These are phyloP conservation scores for Mortierella sp. DNA, from an alignment of 371 early-diverging fungal species.

Conservation along the genomic window DNA sequence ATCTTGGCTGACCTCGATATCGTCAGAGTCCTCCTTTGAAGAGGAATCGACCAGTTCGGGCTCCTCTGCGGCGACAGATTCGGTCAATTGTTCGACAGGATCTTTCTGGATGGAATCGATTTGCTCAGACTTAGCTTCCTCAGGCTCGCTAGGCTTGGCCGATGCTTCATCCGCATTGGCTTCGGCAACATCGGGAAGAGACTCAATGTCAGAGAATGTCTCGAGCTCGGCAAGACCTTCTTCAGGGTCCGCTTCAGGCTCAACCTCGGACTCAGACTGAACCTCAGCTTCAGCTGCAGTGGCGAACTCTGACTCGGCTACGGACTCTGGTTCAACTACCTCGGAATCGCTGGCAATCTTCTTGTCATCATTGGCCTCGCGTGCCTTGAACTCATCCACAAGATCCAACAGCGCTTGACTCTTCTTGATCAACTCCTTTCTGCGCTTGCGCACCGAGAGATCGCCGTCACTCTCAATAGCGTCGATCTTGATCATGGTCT, in stretches of 20 bases:
- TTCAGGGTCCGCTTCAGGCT: no score
- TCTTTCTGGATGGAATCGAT: background rate
- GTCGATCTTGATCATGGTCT: slow-evolving; percentile 44
- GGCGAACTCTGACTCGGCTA: slow-evolving; percentile 8
- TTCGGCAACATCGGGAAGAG: slow-evolving; percentile 26
- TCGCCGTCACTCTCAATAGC: slow-evolving; percentile 37
- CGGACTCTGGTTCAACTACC: slow-evolving; percentile 5
- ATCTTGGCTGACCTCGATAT: background rate
- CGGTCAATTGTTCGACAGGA: background rate
- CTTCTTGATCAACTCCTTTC: slow-evolving; percentile 49
- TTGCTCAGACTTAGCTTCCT: background rate
- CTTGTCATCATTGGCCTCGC: background rate
- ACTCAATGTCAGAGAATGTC: slow-evolving; percentile 40
- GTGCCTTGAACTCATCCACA: slow-evolving; percentile 41
- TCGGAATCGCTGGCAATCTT: background rate
- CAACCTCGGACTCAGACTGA: slow-evolving; percentile 6
- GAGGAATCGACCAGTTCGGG: slow-evolving; percentile 13
- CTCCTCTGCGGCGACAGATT: background rate
- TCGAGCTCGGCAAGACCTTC: slow-evolving; percentile 8
- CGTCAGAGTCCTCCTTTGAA: slow-evolving; percentile 12
- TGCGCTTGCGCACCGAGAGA: slow-evolving; percentile 26
- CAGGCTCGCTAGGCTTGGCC: background rate
- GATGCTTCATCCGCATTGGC: background rate
- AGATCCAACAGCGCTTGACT: slow-evolving; percentile 32
- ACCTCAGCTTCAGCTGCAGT: background rate